These are phyloP conservation scores for Incumbomyces lentus DNA, from an alignment of 2,329 filamentous ascomycete species.

Conservation along the genomic window DNA sequence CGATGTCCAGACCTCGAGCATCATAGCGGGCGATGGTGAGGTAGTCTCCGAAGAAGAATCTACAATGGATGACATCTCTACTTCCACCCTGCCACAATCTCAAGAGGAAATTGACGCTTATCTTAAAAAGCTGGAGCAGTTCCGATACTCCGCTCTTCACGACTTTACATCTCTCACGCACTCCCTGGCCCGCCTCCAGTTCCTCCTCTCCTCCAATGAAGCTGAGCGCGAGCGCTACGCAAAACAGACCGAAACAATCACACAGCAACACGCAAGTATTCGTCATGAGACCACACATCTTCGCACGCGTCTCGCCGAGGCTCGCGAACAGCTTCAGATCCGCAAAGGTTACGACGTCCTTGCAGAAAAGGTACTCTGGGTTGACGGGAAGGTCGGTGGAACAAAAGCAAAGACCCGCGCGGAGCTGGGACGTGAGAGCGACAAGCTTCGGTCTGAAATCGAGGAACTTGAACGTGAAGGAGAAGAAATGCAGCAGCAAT, in stretches of 20 bases:
- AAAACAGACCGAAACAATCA: constrained; percentile 66
- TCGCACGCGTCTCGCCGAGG: constrained; percentile 63
- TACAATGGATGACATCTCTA: not conserved
- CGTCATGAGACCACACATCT: constrained; percentile 63
- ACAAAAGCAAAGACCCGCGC: constrained; percentile 69
- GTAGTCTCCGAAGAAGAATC: constrained; percentile 36
- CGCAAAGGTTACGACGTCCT: constrained; percentile 81
- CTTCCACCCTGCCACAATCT: not conserved
- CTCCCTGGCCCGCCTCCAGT: constrained; percentile 76
- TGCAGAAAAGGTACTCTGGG: constrained; percentile 60
- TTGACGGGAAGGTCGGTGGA: constrained; percentile 48
- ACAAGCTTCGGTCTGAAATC: constrained; percentile 80
- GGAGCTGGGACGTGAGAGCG: constrained; percentile 66
- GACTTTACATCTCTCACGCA: constrained; percentile 75
- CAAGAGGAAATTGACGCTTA: constrained; percentile 10
- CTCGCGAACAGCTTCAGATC: constrained; percentile 62
- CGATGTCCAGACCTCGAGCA: constrained; percentile 54
- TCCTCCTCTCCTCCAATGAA: constrained; percentile 71
- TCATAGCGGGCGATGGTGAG: constrained; percentile 32
- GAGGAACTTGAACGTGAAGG: constrained; percentile 77
- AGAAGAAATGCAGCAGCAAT: constrained; percentile 67
- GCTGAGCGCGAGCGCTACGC: constrained; percentile 76
- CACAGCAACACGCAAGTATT: constrained; percentile 66
- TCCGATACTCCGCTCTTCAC: constrained; percentile 72
- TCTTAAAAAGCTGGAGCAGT: constrained; percentile 46